phyloP scores from a whole-genome alignment of 768 basidiomycete genomes.

The Gloeostereum incarnatum region DNA sequence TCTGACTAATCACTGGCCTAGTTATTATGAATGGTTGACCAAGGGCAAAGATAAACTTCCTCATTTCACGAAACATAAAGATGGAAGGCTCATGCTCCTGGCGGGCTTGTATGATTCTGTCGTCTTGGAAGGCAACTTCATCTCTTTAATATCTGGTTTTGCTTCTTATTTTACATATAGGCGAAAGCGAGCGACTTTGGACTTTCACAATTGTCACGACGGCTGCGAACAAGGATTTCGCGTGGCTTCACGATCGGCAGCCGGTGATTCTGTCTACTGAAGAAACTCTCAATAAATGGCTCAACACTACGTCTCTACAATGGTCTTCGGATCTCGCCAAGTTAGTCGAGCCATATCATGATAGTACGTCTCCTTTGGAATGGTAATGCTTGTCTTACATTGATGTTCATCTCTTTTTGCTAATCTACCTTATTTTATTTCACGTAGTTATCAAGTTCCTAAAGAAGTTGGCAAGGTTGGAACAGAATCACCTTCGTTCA shows the following conservation, averaged over 20 bases:
- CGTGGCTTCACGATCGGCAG: conserved; percentile 89
- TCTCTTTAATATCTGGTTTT: neutral
- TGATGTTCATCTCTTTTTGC: neutral
- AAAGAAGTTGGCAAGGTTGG: conserved; percentile 90
- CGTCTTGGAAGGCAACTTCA: conserved; percentile 51
- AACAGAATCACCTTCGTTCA: conserved; percentile 70
- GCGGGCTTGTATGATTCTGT: conserved; percentile 82
- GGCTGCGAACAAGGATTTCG: conserved; percentile 52
- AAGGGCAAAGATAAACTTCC: conserved; percentile 46
- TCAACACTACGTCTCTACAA: conserved; percentile 59
- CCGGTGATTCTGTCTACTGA: conserved; percentile 67
- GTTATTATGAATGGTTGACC: conserved; percentile 94
- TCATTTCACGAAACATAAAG: conserved; percentile 57
- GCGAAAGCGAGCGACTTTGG: conserved; percentile 48
- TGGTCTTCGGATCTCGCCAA: conserved; percentile 57
- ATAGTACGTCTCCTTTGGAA: conserved; percentile 40
- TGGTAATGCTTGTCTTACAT: conserved; percentile 48
- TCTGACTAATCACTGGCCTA: conserved; percentile 15
- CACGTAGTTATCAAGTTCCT: conserved; percentile 84
- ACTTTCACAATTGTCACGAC: conserved; percentile 92
- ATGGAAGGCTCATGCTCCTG: conserved; percentile 65
- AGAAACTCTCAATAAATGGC: conserved; percentile 62
- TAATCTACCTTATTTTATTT: neutral
- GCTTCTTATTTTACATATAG: conserved; percentile 20
- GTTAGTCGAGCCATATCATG: conserved; percentile 53